These are phyloP conservation scores for Mucor ambiguus DNA, from an alignment of 371 early-diverging fungal species.

Conservation along the genomic window DNA sequence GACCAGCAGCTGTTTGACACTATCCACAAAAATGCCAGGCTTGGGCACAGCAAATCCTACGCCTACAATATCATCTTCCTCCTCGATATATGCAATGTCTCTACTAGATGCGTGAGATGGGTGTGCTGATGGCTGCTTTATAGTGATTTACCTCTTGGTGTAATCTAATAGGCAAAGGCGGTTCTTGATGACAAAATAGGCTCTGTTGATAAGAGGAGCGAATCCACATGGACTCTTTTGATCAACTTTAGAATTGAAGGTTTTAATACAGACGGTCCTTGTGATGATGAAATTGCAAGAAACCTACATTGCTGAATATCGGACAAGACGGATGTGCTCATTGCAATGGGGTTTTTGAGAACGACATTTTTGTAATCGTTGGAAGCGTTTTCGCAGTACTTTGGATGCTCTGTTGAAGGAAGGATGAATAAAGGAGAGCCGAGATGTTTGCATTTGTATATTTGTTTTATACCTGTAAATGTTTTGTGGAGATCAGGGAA, in stretches of 20 bases:
- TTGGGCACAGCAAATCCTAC: constrained; percentile 81
- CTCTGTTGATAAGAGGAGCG: constrained; percentile 80
- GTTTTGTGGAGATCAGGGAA: constrained; percentile 30
- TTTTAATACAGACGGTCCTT: background rate
- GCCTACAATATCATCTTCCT: constrained; percentile 82
- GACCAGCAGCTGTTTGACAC: constrained; percentile 79
- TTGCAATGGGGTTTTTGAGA: constrained; percentile 10
- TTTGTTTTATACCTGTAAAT: constrained; percentile 22
- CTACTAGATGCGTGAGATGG: constrained; percentile 31
- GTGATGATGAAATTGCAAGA: background rate
- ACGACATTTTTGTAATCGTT: constrained; percentile 6
- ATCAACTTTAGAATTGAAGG: constrained; percentile 20
- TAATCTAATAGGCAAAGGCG: constrained; percentile 89
- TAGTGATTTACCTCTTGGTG: constrained; percentile 51
- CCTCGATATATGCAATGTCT: constrained; percentile 74
- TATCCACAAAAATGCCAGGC: constrained; percentile 73
- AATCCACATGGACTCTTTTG: constrained; percentile 35
- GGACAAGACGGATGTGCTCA: constrained; percentile 12
- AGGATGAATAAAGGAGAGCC: background rate
- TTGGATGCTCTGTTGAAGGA: background rate
- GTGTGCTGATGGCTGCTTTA: no score
- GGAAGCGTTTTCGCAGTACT: background rate
- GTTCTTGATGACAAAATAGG: constrained; percentile 89
- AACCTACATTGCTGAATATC: constrained; percentile 16
- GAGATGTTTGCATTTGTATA: background rate